Conservation (phyloP, 2,329 filamentous ascomycete genomes). For the Cladophialophora exuberans region DNA sequence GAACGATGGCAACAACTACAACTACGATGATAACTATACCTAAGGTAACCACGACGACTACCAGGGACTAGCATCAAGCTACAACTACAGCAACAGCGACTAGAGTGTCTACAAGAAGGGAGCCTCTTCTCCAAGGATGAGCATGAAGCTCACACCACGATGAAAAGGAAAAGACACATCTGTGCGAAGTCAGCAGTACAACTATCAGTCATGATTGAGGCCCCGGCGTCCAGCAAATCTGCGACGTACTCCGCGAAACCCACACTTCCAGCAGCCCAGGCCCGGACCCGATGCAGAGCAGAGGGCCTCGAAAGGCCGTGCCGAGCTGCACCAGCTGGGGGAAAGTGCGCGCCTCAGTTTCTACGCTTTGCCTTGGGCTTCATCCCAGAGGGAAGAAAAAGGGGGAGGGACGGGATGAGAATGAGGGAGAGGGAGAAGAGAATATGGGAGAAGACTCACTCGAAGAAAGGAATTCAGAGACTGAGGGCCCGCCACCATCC, state of each 20-base stretch:
- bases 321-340: background rate
- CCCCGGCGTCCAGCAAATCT: background rate
- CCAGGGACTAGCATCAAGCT: background rate
- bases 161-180: constrained; percentile 22
- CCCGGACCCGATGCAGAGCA: background rate
- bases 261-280: background rate
- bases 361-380: background rate
- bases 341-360: background rate
- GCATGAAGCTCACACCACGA: constrained; percentile 27
- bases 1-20: background rate
- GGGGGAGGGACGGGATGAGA: too few relatives aligned
- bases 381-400: background rate
- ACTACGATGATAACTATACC: background rate
- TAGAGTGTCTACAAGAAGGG: background rate
- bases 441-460: too few relatives aligned
- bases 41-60: background rate
- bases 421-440: background rate
- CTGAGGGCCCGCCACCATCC: constrained; percentile 13
- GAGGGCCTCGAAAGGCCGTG: background rate
- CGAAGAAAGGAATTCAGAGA: too few relatives aligned
- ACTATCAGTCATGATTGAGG: background rate
- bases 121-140: constrained; percentile 26
- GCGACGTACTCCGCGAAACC: constrained; percentile 2
- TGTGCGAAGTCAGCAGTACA: constrained; percentile 5
- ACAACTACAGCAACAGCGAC: background rate